phyloP scores from a whole-genome alignment of 352 stramenopile genomes.

The Phytophthora fragariae region DNA sequence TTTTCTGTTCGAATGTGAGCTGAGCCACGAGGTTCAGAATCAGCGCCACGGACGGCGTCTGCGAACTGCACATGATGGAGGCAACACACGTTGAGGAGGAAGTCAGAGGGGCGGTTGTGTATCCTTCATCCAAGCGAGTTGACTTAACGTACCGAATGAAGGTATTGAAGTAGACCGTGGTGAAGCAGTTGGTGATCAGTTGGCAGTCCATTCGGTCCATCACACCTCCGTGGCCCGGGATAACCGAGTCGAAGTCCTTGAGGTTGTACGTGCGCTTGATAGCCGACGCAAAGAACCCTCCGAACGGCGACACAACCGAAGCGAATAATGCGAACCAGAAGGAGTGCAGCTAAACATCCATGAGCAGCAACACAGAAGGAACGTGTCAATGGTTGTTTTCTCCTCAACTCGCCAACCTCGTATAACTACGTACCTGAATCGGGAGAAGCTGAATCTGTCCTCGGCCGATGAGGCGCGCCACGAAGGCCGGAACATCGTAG shows the following conservation, averaged over 20 bases:
- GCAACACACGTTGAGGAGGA: background rate
- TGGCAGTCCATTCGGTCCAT: conserved; percentile 99
- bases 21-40: conserved; percentile 81
- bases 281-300: conserved; percentile 98
- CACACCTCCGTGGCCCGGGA: conserved; percentile 97
- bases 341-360: conserved; percentile 91
- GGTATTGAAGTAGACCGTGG: conserved; percentile 97
- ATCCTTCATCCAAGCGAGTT: background rate
- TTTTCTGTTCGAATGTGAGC: conserved; percentile 73
- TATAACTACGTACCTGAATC: conserved; percentile 64
- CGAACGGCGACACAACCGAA: conserved; percentile 98
- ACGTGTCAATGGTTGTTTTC: background rate
- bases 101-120: conserved; percentile 4
- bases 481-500: conserved; percentile 73
- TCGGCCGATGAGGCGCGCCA: conserved; percentile 82
- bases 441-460: conserved; percentile 87
- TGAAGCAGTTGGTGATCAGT: conserved; percentile 95
- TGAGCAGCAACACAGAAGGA: background rate
- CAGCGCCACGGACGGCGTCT: conserved; percentile 64
- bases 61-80: conserved; percentile 47
- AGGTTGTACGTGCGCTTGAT: conserved; percentile 99
- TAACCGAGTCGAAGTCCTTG: conserved; percentile 99
- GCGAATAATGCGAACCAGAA: conserved; percentile 97
- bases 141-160: conserved; percentile 89
- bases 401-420: background rate